Base-by-base conservation (phyloP, 2,329 filamentous ascomycete species). In the Juglanconis sp. region DNA sequence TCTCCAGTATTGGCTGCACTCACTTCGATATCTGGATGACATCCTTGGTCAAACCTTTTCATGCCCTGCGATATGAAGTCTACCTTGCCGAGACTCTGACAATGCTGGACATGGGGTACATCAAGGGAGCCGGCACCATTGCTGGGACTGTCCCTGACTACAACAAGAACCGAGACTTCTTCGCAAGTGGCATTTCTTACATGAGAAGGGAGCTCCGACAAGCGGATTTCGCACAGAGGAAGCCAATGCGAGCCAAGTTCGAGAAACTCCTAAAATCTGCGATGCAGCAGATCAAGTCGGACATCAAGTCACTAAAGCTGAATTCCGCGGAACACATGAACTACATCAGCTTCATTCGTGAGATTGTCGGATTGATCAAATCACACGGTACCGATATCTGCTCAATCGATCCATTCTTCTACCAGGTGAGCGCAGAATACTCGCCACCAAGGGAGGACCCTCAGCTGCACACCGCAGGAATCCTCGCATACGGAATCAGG, bases 401-500 rank as follows among this genome's bases (percentile, higher is more conserved):
- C 68, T 70, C 74, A 1, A 73, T 86, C 4, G 82, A 86, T 65
- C 68, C 73, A 2, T 87, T 82, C 68, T 87, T 82, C 70, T 83
- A 81, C 61, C 79, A 83, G 61, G 81, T 83, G 65, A 83, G 76
- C 67, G 76, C 73, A 42, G 81, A 83, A 59, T 87, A 85, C 68
- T 81, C 79, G 3, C 84, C 84, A 3, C 79, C 83, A 0, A 67
- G 72, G 11, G 77, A 84, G 57, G 84, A 87, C 50, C 83, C 83
- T 2, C 77, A 82, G 42, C 74, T 86, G 4, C 83, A 85, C 61
- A 77, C 81, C 31, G 83, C 83, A 4, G 77, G 76, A 4, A 82
- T 87, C 66, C 67, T 82, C 15, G 80, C 81, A 2, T 86, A 84
- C 67, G 84, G 82, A 1, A 71, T 86, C 36, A 78, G 80, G 46